Conservation (phyloP, 768 basidiomycete species). For the Phanerodontia chrysosporium region DNA sequence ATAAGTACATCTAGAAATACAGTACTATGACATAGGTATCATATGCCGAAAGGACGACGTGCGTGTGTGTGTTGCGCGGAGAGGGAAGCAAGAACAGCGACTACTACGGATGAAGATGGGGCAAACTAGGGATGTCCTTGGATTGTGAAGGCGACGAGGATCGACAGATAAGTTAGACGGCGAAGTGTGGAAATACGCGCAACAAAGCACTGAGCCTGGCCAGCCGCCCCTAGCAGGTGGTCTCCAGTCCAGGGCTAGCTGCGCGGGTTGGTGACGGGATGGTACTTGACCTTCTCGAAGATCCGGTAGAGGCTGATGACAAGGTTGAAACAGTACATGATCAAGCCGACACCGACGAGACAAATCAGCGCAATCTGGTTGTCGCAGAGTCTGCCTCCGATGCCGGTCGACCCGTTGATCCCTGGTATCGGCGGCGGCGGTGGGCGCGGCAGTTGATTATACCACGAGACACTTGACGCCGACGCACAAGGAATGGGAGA, state of each 20-base stretch:
- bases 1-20: conserved; percentile 1
- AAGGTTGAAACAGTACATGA: conserved; percentile 81
- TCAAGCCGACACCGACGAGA: conserved; percentile 70
- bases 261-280: conserved; percentile 11
- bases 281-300: conserved; percentile 84
- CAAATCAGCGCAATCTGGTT: conserved; percentile 74
- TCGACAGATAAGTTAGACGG: neutral
- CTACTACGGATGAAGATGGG: neutral
- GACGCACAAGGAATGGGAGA: conserved; percentile 76
- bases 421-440: conserved; percentile 22
- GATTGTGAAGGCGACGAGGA: neutral
- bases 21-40: conserved; percentile 1
- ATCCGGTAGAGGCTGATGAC: conserved; percentile 83
- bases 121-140: neutral
- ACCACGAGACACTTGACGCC: conserved; percentile 61
- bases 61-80: neutral
- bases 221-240: neutral
- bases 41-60: neutral
- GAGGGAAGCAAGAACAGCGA: neutral
- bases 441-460: conserved; percentile 37
- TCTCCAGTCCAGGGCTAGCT: neutral
- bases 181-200: neutral
- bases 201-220: neutral
- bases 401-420: conserved; percentile 35
- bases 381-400: conserved; percentile 64